phyloP scores from a whole-genome alignment of 139 green algal genomes.

The Chlorella vulgaris region DNA sequence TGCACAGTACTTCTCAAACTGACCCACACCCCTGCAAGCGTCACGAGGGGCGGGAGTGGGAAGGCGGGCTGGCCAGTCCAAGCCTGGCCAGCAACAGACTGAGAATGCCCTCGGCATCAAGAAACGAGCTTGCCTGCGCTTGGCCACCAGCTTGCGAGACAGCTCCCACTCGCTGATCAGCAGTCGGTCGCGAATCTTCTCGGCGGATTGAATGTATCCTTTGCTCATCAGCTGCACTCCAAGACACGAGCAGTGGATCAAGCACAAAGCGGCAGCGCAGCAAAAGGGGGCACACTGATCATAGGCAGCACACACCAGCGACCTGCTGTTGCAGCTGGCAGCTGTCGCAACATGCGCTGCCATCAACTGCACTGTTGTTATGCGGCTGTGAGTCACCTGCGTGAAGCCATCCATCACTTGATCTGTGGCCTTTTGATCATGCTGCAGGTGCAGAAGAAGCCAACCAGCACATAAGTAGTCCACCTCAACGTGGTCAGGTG shows the following conservation, averaged over 20 bases:
- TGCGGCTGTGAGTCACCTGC: too few species aligned
- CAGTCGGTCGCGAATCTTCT: conserved; percentile 38
- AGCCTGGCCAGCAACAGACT: neutral
- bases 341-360: neutral
- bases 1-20: conserved; percentile 39
- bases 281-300: too few species aligned
- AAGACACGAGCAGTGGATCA: neutral
- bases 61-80: too few species aligned
- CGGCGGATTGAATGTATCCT: conserved; percentile 34
- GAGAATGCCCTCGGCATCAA: neutral
- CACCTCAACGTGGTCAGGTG: too few species aligned
- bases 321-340: neutral
- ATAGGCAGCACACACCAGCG: neutral
- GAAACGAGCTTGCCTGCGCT: neutral
- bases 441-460: neutral
- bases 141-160: conserved; percentile 15
- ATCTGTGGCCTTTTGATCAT: conserved; percentile 9
- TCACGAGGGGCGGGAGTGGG: too few species aligned
- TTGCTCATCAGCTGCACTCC: conserved; percentile 39
- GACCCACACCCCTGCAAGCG: conserved; percentile 27
- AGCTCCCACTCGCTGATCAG: conserved; percentile 42
- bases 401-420: conserved; percentile 20
- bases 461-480: neutral
- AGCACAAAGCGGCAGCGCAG: neutral
- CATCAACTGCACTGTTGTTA: too few species aligned